phyloP scores from a whole-genome alignment of 352 stramenopile species.

The Pythium sukuiense region DNA sequence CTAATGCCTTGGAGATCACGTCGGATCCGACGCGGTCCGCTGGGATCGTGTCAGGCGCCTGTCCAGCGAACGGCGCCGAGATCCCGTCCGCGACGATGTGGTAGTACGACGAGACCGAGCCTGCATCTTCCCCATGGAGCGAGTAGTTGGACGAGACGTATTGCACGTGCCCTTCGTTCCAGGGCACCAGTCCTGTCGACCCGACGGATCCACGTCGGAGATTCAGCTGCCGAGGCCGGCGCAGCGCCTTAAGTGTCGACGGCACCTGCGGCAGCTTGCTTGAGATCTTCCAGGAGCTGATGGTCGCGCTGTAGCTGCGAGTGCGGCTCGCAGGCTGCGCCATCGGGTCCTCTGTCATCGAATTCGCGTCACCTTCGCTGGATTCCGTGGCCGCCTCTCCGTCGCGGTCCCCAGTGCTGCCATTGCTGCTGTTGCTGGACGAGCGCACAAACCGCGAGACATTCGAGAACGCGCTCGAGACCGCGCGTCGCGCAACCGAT shows the following conservation, averaged over 20 bases:
- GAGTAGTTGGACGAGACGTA: constrained; percentile 46
- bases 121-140: constrained; percentile 73
- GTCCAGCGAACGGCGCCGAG: constrained; percentile 55
- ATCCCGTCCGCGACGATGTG: constrained; percentile 82
- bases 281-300: constrained; percentile 25
- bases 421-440: constrained; percentile 17
- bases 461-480: constrained; percentile 46
- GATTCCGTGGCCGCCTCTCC: constrained; percentile 44
- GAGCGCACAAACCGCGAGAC: constrained; percentile 32
- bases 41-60: constrained; percentile 23
- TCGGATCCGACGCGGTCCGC: constrained; percentile 44
- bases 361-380: constrained; percentile 7
- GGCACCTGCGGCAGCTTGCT: constrained; percentile 30
- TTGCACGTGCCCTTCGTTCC: constrained; percentile 36
- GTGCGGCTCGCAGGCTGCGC: constrained; percentile 15
- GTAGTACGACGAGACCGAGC: constrained; percentile 53
- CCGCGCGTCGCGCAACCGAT: constrained; percentile 30
- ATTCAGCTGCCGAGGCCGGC: constrained; percentile 23
- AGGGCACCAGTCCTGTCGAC: constrained; percentile 13
- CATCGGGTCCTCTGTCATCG: constrained; percentile 15
- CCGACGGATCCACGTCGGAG: constrained; percentile 15
- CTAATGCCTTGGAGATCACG: constrained; percentile 55
- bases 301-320: constrained; percentile 8
- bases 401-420: constrained; percentile 38
- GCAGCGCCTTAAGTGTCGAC: constrained; percentile 25